Evolutionary conservation across 306 rosid genomes (phyloP), one percentile per base, ranked within the genome.

Genomic region (Prunus fruticosa): DNA sequence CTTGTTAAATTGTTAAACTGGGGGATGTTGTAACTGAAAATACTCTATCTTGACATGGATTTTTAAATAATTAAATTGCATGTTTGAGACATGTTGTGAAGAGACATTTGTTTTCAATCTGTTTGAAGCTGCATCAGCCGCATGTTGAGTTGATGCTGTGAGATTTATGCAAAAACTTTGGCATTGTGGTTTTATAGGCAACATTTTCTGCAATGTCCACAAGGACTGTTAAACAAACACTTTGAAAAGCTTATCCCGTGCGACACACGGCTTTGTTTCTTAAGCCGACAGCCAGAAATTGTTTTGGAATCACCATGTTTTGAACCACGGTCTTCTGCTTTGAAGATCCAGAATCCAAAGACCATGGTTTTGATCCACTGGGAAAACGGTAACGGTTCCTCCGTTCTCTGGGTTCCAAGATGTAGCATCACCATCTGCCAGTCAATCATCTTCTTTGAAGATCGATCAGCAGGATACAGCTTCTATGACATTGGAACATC

Each of bases 201-300:
- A 80, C 97, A 93, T 86, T 89, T 91, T 83, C 82, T 93, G 85
- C 89, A 91, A 86, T 93, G 97, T 67, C 91, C 93, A 1, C 92
- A 88, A 88, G 98, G 96, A 50, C 63, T 88, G 73, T 81, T 93
- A 77, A 82, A 43, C 53, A 93, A 89, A 78, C 98, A 93, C 83
- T 93, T 89, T 82, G 98, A 93, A 85, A 93, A 90, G 93, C 96
- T 96, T 79, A 78, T 92, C 74, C 99, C 91, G 84, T 91, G 96
- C 46, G 93, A 92, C 50, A 61, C 47, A 62, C 96, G 87, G 69
- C 99, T 96, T 41, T 82, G 87, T 81, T 83, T 81, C 79, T 86
- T 96, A 77, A 96, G 97, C 86, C 91, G 3, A 78, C 97, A 92
- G 65, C 93, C 92, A 69, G 91, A 91, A 73, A 86, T 88, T 70